phyloP scores from a whole-genome alignment of 83 land plant genomes.

The Diphasiastrum complanatum region DNA sequence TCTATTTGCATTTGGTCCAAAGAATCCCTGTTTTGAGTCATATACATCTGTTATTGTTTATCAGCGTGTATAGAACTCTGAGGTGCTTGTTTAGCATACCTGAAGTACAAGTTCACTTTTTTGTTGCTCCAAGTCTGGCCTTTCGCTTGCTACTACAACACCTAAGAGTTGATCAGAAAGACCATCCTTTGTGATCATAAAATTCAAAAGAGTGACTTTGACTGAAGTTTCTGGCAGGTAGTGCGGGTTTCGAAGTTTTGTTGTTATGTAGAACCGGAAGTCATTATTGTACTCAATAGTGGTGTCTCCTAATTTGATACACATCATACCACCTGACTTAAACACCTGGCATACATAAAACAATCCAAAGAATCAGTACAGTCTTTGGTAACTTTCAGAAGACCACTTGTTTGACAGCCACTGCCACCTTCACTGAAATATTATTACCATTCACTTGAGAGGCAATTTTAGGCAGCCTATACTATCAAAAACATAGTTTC shows the following conservation, averaged over 20 bases:
- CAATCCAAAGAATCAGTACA: neutral
- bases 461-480: too few relatives aligned
- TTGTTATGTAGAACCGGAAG: conserved; percentile 36
- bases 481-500: too few relatives aligned
- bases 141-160: conserved; percentile 37
- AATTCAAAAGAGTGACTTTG: conserved; percentile 36
- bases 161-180: conserved; percentile 39
- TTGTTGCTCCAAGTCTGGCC: conserved; percentile 39
- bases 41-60: neutral
- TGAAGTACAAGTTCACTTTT: conserved; percentile 41
- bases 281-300: conserved; percentile 33
- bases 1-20: too few relatives aligned
- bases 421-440: too few relatives aligned
- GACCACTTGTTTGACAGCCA: too few relatives aligned
- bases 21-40: neutral
- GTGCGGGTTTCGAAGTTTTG: conserved; percentile 39
- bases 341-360: conserved; percentile 21
- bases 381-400: too few relatives aligned
- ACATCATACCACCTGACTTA: conserved; percentile 42
- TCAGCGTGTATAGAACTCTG: neutral
- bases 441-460: too few relatives aligned
- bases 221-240: conserved; percentile 42
- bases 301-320: conserved; percentile 35
- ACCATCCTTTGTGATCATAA: conserved; percentile 46
- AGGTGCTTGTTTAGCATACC: conserved; percentile 11